Evolutionary conservation across 306 rosid genomes (phyloP), one percentile per base, ranked within the genome.

Genomic region (Vigna unguiculata): DNA sequence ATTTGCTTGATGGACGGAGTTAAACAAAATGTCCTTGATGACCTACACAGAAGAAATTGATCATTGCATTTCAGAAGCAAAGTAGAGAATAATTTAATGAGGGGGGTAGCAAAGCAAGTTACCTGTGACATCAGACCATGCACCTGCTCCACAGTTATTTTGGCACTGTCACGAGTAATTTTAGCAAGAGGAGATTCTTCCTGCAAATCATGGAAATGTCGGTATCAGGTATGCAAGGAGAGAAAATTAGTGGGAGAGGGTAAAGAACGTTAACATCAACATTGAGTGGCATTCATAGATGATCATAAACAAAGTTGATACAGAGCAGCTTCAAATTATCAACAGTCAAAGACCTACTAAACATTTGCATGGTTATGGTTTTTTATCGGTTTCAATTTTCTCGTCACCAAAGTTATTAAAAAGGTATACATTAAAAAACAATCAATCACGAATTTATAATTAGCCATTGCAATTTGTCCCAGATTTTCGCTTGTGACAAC

Each of bases 61-160:
- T 40, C 60, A 48, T 49, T 74, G 34, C 13, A 65, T 66, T 69
- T 68, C 41, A 63, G 80, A 52, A 6, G 14, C 21, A 78, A 25
- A 30, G 22, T 13, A 64, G 69, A 55, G 11, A 69, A 67, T 24
- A 43, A 45, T 59, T 43, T 12, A 10, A 22, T 22, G 34, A 5
- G 60, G 20, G 48, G 11, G 51, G 63, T 15, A 24, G 70, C 22
- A 10, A 24, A 21, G 63, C 32, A n/a, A 65, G 70, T 81, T 67
- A 96, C 99, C 99, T 89, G 98, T 67, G 99, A 96, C 98, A 96
- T 93, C 46, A 92, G 83, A 76, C 98, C 97, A 69, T 92, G 98
- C 73, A 93, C 96, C 81, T 96, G 99, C 85, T 96, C 99, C 74
- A 91, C 99, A 0, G 99, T 88, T 84, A 96, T 96, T 86, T 91